Evolutionary conservation across 2,329 filamentous ascomycete genomes (phyloP), one percentile per base, ranked within the genome.

Genomic region (Gremmenia infestans): DNA sequence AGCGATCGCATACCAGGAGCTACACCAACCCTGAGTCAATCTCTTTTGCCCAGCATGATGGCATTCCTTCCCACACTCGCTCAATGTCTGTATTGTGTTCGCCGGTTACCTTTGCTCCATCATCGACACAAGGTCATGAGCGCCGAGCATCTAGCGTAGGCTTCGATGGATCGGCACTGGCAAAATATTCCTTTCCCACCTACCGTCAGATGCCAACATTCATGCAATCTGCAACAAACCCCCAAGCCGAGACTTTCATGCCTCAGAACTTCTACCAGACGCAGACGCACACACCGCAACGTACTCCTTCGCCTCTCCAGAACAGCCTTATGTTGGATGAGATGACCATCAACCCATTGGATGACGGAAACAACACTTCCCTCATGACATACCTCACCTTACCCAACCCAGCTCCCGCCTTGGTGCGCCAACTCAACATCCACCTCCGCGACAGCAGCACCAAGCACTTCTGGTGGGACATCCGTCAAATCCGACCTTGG

Each of bases 381-480:
- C 78, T 96, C 55, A 78, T 91, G 65, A 80, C 81, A 60, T 96
- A 94, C 73, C 82, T 97, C 48, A 91, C 88, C 2, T 78, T 81
- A 0, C 75, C 88, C 58, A 96, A 95, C 68, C 91, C 92, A 19
- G 86, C 90, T 22, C 88, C 92, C 17, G 87, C 87, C 42, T 78
- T 96, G 36, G 90, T 96, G 39, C 87, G 87, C 67, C 88, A 87
- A 63, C 82, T 93, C 63, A 89, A 87, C 57, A 86, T 87, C 69
- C 85, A 74, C 61, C 77, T 78, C 67, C 82, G 78, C 61, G 88
- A 84, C 70, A 85, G 79, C 67, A 81, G 79, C 72, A 87, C 81
- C 66, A 90, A 87, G 71, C 86, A 96, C 75, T 96, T 93, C 72
- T 97, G 93, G 93, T 97, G 91, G 89, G 93, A 97, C 68, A 81